Evolutionary conservation across 208 protist genomes (phyloP).

Genomic region (Trichomonas vaginalis): DNA sequence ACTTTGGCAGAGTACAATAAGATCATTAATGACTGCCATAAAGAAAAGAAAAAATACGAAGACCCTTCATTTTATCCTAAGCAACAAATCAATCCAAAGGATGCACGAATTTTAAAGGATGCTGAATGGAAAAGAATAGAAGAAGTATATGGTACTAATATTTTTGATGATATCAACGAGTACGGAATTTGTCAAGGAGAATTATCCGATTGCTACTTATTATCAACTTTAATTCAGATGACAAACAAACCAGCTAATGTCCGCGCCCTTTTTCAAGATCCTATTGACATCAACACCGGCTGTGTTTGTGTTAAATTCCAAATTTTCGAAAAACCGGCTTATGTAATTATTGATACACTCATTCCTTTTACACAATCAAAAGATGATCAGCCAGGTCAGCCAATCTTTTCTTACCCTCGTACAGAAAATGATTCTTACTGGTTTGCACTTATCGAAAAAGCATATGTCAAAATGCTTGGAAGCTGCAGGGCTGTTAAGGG

Average conservation of each 20-base stretch:
- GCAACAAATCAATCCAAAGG: not conserved
- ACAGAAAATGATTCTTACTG: not conserved
- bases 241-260: not conserved
- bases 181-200: not conserved
- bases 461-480: not conserved
- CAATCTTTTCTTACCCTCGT: not conserved
- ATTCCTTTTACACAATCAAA: not conserved
- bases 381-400: too few species aligned
- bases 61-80: not conserved
- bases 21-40: not conserved
- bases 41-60: not conserved
- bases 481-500: not conserved
- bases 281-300: not conserved
- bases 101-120: not conserved
- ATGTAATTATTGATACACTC: not conserved
- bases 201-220: not conserved
- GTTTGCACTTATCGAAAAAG: not conserved
- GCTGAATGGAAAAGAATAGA: not conserved
- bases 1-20: not conserved
- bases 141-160: not conserved
- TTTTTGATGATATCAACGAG: not conserved
- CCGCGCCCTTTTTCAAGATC: not conserved
- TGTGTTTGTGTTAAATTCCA: not conserved
- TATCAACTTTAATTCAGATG: not conserved
- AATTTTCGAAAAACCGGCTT: not conserved